Percentiles rank a stretch among this genome's conserved stretches.
Conservation (phyloP, 164 flowering plant species). For the Vitis rupestris region DNA sequence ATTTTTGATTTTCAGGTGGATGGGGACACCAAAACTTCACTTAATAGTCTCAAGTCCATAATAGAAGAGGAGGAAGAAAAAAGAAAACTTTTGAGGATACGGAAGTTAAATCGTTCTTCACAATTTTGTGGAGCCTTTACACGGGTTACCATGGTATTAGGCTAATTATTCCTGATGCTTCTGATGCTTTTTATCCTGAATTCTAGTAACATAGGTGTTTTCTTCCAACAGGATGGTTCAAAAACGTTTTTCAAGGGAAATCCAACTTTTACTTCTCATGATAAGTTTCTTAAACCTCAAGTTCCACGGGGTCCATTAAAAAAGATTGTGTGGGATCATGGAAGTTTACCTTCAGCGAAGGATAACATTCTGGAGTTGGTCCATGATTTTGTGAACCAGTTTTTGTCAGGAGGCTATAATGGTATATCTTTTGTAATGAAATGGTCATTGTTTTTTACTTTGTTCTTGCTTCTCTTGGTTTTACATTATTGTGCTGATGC, state of each 20-base stretch:
- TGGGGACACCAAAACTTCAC: constrained; percentile 40
- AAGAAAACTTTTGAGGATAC: constrained; percentile 44
- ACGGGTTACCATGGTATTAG: constrained; percentile 61
- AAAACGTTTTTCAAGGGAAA: constrained; percentile 72
- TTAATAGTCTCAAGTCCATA: constrained; percentile 56
- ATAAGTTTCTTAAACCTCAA: constrained; percentile 41
- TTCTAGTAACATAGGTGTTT: constrained; percentile 1
- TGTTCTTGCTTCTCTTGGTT: neutral
- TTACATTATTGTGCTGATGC: neutral
- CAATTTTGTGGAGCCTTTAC: constrained; percentile 86
- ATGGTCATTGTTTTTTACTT: neutral
- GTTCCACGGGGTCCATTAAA: constrained; percentile 55
- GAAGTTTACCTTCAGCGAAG: constrained; percentile 50
- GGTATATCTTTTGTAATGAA: constrained; percentile 37
- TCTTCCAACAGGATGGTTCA: constrained; percentile 80
- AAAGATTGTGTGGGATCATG: constrained; percentile 62
- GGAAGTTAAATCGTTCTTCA: constrained; percentile 50
- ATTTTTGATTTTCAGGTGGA: constrained; percentile 39
- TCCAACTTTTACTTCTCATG: constrained; percentile 45
- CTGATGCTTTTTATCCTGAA: neutral
- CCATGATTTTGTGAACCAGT: constrained; percentile 70
- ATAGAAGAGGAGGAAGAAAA: constrained; percentile 79
- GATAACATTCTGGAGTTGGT: constrained; percentile 50
- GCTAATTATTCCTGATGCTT: constrained; percentile 4
- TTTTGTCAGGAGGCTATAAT: constrained; percentile 85